Evolutionary conservation across 192 early-diverging fungal species (phyloP).

Genomic region (Umbelopsis sp.): DNA sequence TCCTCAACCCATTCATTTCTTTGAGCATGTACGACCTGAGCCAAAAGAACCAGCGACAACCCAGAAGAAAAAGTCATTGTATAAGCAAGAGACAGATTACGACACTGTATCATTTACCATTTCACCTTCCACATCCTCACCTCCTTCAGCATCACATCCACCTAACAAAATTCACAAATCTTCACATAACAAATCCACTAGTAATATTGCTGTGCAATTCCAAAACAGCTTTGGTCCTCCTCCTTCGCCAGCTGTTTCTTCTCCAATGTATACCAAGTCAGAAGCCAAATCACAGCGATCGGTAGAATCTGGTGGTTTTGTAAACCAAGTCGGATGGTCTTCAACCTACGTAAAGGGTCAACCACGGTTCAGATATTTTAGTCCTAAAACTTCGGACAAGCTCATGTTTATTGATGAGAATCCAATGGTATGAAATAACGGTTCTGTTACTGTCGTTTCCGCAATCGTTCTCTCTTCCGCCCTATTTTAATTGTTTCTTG

Average conservation of each 20-base stretch:
- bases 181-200: background rate
- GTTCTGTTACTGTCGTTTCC: background rate
- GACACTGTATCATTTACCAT: slow-evolving; percentile 15
- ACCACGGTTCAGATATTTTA: slow-evolving; percentile 42
- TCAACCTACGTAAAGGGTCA: slow-evolving; percentile 26
- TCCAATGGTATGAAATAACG: slow-evolving; percentile 16
- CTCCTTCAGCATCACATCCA: background rate
- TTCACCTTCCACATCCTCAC: background rate
- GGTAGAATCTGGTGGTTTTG: background rate
- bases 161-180: slow-evolving; percentile 1
- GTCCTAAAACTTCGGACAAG: slow-evolving; percentile 40
- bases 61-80: background rate
- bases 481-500: background rate
- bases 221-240: slow-evolving; percentile 18
- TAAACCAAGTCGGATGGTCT: slow-evolving; percentile 7
- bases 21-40: background rate
- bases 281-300: slow-evolving; percentile 8
- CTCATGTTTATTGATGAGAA: slow-evolving; percentile 43
- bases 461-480: background rate
- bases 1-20: background rate
- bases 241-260: slow-evolving; percentile 14
- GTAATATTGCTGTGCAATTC: slow-evolving; percentile 5
- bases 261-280: slow-evolving; percentile 5
- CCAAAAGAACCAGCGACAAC: background rate
- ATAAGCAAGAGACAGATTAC: background rate